A percentile compares a stretch with the other conserved stretches of the same genome.
Conservation (phyloP, 2,329 filamentous ascomycete species). For the Alternaria tenuissima region DNA sequence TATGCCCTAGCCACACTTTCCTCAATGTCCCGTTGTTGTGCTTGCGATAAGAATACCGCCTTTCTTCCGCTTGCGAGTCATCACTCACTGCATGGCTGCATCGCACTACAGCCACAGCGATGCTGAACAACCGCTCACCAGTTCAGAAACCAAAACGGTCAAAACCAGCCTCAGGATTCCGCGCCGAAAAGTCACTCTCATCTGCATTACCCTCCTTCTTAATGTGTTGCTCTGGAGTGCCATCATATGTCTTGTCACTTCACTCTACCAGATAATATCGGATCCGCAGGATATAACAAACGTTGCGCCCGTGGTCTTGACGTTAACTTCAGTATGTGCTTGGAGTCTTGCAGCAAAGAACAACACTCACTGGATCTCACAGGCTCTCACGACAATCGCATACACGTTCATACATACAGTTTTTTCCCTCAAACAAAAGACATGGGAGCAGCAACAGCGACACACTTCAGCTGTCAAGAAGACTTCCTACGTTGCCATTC, state of each 20-base stretch:
- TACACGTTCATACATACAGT: constrained; percentile 49
- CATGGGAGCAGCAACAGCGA: constrained; percentile 35
- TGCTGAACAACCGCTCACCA: constrained; percentile 28
- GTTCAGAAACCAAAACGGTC: constrained; percentile 19
- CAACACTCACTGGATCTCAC: constrained; percentile 6
- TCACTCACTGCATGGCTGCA: constrained; percentile 9
- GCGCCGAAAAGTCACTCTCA: constrained; percentile 43
- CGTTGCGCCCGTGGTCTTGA: constrained; percentile 43
- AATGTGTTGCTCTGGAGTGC: constrained; percentile 49
- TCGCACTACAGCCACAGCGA: constrained; percentile 27
- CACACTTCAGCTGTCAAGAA: constrained; percentile 36
- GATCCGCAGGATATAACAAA: constrained; percentile 40
- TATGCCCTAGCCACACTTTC: constrained; percentile 9
- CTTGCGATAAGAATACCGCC: constrained; percentile 30
- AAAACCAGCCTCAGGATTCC: constrained; percentile 24
- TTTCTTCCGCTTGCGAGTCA: constrained; percentile 7
- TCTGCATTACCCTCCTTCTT: constrained; percentile 46
- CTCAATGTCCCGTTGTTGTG: constrained; percentile 18
- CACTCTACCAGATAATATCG: constrained; percentile 42
- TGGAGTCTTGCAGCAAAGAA: neutral
- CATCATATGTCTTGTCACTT: constrained; percentile 33
- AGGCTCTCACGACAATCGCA: constrained; percentile 45
- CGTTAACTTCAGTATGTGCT: constrained; percentile 41
- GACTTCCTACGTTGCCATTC: constrained; percentile 45
- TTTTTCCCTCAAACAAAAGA: constrained; percentile 43